Evolutionary conservation across 2,329 filamentous ascomycete genomes (phyloP).

Genomic region (Cladophialophora chaetospira): DNA sequence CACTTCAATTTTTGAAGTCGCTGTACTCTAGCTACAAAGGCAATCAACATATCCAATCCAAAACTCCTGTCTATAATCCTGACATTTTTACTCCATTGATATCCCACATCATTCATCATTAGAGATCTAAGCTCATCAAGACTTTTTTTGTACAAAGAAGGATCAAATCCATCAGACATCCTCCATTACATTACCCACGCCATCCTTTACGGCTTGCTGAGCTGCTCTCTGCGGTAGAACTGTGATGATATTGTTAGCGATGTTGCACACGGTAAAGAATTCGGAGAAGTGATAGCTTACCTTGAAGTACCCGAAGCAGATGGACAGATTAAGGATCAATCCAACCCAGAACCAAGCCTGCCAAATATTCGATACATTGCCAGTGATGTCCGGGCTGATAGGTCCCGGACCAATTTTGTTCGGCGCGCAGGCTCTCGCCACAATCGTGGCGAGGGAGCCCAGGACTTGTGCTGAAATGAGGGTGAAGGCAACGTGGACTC

Average conservation of each 20-base stretch:
- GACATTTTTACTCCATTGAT: too few relatives aligned
- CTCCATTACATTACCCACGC: not conserved
- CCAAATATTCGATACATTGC: conserved; percentile 48
- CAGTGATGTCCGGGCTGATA: conserved; percentile 64
- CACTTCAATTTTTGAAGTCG: too few relatives aligned
- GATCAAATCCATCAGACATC: not conserved
- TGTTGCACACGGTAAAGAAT: not conserved
- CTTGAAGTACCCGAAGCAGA: conserved; percentile 60
- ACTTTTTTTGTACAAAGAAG: not conserved
- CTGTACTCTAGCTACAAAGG: too few relatives aligned
- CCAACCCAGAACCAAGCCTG: conserved; percentile 64
- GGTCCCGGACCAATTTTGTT: conserved; percentile 62
- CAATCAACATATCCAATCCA: too few relatives aligned
- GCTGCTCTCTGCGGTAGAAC: conserved; percentile 51
- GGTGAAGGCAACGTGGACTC: conserved; percentile 65
- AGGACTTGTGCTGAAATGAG: conserved; percentile 64
- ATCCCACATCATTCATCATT: too few relatives aligned
- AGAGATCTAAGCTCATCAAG: too few relatives aligned
- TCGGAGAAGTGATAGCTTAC: conserved; percentile 37
- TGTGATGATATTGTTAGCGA: conserved; percentile 30
- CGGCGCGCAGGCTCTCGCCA: conserved; percentile 61
- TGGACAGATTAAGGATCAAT: conserved; percentile 57
- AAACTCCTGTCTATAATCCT: too few relatives aligned
- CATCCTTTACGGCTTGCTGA: conserved; percentile 42
- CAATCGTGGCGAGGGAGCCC: conserved; percentile 63